phyloP scores from a whole-genome alignment of 2,329 filamentous ascomycete genomes.

The Pezizomycotina sp. region DNA sequence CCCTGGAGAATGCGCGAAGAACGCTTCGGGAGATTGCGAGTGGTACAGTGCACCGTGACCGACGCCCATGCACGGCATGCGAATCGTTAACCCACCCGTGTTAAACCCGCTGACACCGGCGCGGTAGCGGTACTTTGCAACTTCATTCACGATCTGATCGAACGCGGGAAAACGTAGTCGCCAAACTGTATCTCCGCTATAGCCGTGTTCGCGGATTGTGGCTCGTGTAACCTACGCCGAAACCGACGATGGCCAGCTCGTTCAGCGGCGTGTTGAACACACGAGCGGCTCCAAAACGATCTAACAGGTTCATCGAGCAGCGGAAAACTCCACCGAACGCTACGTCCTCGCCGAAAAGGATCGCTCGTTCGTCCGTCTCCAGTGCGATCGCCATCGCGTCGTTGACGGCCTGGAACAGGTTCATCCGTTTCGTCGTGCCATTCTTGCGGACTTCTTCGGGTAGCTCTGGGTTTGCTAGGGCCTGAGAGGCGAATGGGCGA shows the following conservation, averaged over 20 bases:
- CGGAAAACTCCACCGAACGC: conserved; percentile 94
- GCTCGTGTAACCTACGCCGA: conserved; percentile 72
- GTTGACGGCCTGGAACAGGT: conserved; percentile 88
- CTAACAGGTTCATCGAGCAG: conserved; percentile 77
- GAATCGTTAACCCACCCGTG: conserved; percentile 64
- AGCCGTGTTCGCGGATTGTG: conserved; percentile 54
- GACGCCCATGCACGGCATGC: conserved; percentile 81
- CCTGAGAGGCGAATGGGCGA: conserved; percentile 56
- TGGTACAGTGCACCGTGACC: conserved; percentile 82
- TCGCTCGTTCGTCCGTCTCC: conserved; percentile 63
- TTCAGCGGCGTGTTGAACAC: conserved; percentile 94
- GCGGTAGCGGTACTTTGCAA: conserved; percentile 71
- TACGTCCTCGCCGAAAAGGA: conserved; percentile 93
- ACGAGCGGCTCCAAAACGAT: conserved; percentile 69
- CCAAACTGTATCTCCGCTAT: conserved; percentile 93
- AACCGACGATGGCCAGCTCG: conserved; percentile 88
- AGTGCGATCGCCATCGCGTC: conserved; percentile 71
- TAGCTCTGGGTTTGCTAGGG: conserved; percentile 57
- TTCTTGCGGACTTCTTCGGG: conserved; percentile 47
- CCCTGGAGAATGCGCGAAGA: conserved; percentile 79
- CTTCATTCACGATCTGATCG: conserved; percentile 87
- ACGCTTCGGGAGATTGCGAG: conserved; percentile 70
- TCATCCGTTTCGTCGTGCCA: conserved; percentile 65
- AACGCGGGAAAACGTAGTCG: conserved; percentile 90
- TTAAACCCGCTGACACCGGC: conserved; percentile 35